phyloP scores from a whole-genome alignment of 2,329 filamentous ascomycete species.

The Penicillium oxalicum region DNA sequence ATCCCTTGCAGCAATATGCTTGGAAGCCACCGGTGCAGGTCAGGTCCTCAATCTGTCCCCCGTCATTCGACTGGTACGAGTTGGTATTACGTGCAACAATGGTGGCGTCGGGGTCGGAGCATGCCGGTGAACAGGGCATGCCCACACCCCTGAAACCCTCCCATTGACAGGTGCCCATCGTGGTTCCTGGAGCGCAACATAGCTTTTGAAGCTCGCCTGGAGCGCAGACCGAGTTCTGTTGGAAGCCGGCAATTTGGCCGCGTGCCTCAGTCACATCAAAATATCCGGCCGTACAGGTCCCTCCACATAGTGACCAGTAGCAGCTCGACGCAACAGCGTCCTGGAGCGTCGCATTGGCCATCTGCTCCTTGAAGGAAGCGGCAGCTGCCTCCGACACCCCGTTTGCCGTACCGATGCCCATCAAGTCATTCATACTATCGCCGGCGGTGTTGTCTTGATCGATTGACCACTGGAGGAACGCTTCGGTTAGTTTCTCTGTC shows the following conservation, averaged over 20 bases:
- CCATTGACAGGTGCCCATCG: conserved; percentile 3
- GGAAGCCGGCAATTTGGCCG: conserved; percentile 1
- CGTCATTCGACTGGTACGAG: background rate
- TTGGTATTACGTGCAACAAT: conserved; percentile 2
- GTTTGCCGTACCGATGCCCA: conserved; percentile 2
- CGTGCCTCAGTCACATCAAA: conserved; percentile 1
- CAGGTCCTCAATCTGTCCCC: conserved; percentile 1
- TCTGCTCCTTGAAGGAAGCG: background rate
- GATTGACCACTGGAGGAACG: background rate
- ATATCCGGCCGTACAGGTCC: background rate
- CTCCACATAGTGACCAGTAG: conserved; percentile 3
- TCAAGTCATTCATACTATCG: conserved; percentile 3
- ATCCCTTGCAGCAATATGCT: conserved; percentile 3
- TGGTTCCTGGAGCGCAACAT: conserved; percentile 2
- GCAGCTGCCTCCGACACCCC: conserved; percentile 1
- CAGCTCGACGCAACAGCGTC: conserved; percentile 1
- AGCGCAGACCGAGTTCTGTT: background rate
- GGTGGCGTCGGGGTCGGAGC: background rate
- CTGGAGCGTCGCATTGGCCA: conserved; percentile 1
- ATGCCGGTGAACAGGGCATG: conserved; percentile 1
- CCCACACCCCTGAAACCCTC: conserved; percentile 1
- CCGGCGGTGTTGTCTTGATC: conserved; percentile 2
- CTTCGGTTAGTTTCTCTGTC: background rate
- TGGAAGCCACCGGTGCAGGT: conserved; percentile 3
- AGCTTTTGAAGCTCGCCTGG: background rate